Conservation (phyloP, 1,284 basidiomycete species). For the Pseudozyma thailandica region DNA sequence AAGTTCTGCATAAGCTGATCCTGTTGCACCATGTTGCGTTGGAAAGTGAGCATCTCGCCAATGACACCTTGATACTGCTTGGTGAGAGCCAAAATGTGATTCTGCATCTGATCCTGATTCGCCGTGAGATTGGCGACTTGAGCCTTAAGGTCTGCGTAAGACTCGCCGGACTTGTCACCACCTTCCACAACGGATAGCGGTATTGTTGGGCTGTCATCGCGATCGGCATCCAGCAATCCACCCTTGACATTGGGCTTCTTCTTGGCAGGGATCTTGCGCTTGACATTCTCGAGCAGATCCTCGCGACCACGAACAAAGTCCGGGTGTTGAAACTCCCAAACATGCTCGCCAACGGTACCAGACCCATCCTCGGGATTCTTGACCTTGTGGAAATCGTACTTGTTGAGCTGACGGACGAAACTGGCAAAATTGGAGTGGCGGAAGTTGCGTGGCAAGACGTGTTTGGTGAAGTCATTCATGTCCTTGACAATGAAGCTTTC, state of each 20-base stretch:
- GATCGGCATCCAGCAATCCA: slow-evolving; percentile 62
- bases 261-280: slow-evolving; percentile 69
- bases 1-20: slow-evolving; percentile 84
- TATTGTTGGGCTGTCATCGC: slow-evolving; percentile 48
- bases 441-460: slow-evolving; percentile 91
- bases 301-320: slow-evolving; percentile 79
- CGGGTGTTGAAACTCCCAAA: slow-evolving; percentile 94
- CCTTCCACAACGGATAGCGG: slow-evolving; percentile 22
- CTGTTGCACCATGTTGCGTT: slow-evolving; percentile 84
- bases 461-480: slow-evolving; percentile 97
- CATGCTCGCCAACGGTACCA: slow-evolving; percentile 78
- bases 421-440: slow-evolving; percentile 94
- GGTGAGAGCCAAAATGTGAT: slow-evolving; percentile 74
- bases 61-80: slow-evolving; percentile 81
- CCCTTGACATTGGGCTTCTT: slow-evolving; percentile 58
- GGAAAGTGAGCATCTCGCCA: slow-evolving; percentile 83
- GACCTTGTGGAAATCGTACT: slow-evolving; percentile 97
- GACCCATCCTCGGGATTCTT: slow-evolving; percentile 78
- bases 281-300: slow-evolving; percentile 87
- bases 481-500: slow-evolving; percentile 95
- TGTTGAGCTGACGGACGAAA: slow-evolving; percentile 81
- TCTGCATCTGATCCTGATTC: slow-evolving; percentile 61
- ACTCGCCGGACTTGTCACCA: slow-evolving; percentile 44
- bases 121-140: slow-evolving; percentile 55
- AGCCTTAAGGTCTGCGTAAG: slow-evolving; percentile 53